A percentile compares a stretch with the other conserved stretches of the same genome.
These are phyloP conservation scores for Metschnikowia bowlesiae DNA, from an alignment of 805 yeast genomes.

Conservation along the genomic window DNA sequence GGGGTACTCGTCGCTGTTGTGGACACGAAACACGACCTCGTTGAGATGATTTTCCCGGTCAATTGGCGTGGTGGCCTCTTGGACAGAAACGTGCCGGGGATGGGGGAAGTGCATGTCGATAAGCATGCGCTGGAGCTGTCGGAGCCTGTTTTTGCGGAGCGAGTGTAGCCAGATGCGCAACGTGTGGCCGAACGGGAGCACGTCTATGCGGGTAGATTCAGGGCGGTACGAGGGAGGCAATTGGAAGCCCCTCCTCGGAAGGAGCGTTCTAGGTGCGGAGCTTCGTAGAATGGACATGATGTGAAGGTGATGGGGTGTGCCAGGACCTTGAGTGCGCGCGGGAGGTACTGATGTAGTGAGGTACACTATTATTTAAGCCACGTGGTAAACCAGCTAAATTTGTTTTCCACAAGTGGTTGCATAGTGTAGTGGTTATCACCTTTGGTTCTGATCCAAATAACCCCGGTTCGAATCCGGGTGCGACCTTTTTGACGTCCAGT, in stretches of 20 bases:
- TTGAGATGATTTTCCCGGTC: constrained; percentile 31
- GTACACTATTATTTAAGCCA: too few species aligned
- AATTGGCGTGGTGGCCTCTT: constrained; percentile 17
- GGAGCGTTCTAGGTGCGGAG: not conserved
- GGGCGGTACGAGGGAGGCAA: constrained; percentile 11
- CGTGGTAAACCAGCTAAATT: too few species aligned
- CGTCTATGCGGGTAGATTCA: constrained; percentile 7
- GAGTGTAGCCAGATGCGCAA: constrained; percentile 20
- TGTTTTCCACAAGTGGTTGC: constrained; percentile 25
- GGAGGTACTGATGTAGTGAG: too few species aligned
- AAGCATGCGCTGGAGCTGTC: constrained; percentile 30
- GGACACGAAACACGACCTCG: constrained; percentile 30
- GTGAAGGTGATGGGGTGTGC: not conserved
- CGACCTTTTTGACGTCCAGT: constrained; percentile 61
- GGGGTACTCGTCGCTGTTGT: constrained; percentile 18
- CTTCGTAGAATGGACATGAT: not conserved
- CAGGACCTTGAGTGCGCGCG: too few species aligned
- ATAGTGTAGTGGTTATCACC: constrained; percentile 81
- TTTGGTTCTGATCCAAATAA: constrained; percentile 77
- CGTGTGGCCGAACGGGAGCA: constrained; percentile 11
- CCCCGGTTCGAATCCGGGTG: constrained; percentile 87
- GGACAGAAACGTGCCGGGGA: constrained; percentile 17
- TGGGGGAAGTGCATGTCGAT: constrained; percentile 32
- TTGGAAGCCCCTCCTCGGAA: constrained; percentile 4
- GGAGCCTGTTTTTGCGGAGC: constrained; percentile 22